phyloP scores from a whole-genome alignment of 2,329 filamentous ascomycete species.

The Raffaelea deltoideospora region DNA sequence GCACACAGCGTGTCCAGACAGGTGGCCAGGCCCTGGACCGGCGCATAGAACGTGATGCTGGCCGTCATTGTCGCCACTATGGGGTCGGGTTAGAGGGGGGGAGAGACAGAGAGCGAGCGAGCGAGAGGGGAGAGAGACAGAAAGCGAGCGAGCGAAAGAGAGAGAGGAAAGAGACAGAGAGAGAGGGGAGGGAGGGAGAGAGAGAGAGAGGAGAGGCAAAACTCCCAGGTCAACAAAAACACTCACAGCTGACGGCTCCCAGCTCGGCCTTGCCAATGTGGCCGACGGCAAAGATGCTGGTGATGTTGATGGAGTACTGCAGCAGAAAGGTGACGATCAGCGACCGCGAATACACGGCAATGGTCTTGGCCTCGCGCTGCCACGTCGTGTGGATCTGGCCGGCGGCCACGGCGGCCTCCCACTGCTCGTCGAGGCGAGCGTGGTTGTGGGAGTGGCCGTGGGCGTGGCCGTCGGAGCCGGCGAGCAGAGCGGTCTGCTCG shows the following conservation, averaged over 20 bases:
- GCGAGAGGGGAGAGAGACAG: too few species aligned
- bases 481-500: slow-evolving; percentile 21
- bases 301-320: slow-evolving; percentile 74
- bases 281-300: slow-evolving; percentile 65
- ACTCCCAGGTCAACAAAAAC: background rate
- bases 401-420: slow-evolving; percentile 70
- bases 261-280: slow-evolving; percentile 57
- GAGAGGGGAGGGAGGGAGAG: background rate
- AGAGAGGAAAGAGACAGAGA: background rate
- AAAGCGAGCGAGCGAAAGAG: too few species aligned
- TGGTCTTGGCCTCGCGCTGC: slow-evolving; percentile 74
- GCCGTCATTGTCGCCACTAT: slow-evolving; percentile 60
- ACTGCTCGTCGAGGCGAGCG: slow-evolving; percentile 50
- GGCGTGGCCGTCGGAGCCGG: slow-evolving; percentile 10
- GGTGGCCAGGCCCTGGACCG: slow-evolving; percentile 75
- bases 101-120: background rate
- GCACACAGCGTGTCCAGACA: slow-evolving; percentile 84
- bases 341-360: slow-evolving; percentile 55
- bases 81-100: background rate
- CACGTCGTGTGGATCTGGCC: slow-evolving; percentile 81
- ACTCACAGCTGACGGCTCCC: slow-evolving; percentile 42
- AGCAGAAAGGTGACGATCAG: slow-evolving; percentile 61
- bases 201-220: background rate
- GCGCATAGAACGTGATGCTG: slow-evolving; percentile 62
- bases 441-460: slow-evolving; percentile 25